Conservation (phyloP, 2,329 filamentous ascomycete species). For the Pseudogymnoascus sp. region DNA sequence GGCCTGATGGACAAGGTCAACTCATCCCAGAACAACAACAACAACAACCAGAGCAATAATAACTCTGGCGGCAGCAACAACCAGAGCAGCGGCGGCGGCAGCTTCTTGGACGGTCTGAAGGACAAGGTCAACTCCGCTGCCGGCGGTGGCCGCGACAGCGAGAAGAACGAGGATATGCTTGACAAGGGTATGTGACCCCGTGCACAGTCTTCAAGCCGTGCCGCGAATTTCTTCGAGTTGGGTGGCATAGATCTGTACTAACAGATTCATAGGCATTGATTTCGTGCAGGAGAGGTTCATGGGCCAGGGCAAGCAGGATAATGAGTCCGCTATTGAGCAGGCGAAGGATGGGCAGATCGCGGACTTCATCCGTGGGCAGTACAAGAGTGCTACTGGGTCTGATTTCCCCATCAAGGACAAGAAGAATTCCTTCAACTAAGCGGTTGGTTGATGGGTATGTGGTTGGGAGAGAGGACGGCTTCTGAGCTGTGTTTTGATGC, state of each 20-base stretch:
- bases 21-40: conserved; percentile 31
- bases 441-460: background rate
- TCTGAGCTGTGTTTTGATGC: background rate
- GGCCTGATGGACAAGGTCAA: no score
- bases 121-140: conserved; percentile 66
- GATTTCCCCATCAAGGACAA: conserved; percentile 69
- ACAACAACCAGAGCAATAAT: conserved; percentile 36
- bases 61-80: conserved; percentile 35
- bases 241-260: background rate
- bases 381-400: conserved; percentile 62
- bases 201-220: conserved; percentile 1
- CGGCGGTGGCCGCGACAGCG: conserved; percentile 66
- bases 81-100: conserved; percentile 34
- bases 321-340: conserved; percentile 69
- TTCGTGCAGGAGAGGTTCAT: conserved; percentile 70
- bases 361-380: conserved; percentile 64
- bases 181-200: conserved; percentile 60
- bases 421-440: conserved; percentile 34
- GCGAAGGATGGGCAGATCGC: conserved; percentile 76
- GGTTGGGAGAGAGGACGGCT: background rate
- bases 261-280: conserved; percentile 56
- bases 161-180: conserved; percentile 77
- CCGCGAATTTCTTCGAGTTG: background rate
- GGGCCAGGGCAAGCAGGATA: conserved; percentile 63
- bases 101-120: conserved; percentile 53